These are phyloP conservation scores for Leccinum longicurvipes DNA, from an alignment of 768 basidiomycete genomes.

Conservation along the genomic window DNA sequence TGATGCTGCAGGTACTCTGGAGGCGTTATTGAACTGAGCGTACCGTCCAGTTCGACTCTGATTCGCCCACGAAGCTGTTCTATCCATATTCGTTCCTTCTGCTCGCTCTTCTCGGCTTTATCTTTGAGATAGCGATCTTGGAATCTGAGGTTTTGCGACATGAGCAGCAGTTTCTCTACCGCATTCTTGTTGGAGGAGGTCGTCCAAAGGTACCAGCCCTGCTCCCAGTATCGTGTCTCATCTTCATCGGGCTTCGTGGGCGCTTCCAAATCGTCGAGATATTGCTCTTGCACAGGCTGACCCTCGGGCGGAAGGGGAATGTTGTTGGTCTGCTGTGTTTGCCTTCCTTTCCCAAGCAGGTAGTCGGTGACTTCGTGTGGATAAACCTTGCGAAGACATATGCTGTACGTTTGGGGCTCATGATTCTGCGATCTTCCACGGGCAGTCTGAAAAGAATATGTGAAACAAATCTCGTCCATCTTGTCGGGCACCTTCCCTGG, in stretches of 20 bases:
- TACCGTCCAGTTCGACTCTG: conserved; percentile 26
- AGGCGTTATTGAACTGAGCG: conserved; percentile 27
- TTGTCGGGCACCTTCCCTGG: conserved; percentile 56
- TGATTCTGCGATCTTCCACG: conserved; percentile 48
- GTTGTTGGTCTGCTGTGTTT: conserved; percentile 43
- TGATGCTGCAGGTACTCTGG: conserved; percentile 24
- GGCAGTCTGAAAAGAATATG: conserved; percentile 58
- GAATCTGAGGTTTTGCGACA: conserved; percentile 50
- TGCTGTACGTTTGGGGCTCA: conserved; percentile 53
- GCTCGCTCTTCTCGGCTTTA: conserved; percentile 46
- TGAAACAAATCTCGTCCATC: conserved; percentile 63
- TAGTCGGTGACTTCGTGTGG: conserved; percentile 62
- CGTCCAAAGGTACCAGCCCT: conserved; percentile 76
- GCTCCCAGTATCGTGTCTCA: conserved; percentile 59
- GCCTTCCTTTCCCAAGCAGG: conserved; percentile 37
- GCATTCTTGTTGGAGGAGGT: conserved; percentile 50
- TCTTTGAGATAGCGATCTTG: conserved; percentile 40
- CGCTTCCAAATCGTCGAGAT: conserved; percentile 10
- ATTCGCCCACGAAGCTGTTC: conserved; percentile 20
- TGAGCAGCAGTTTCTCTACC: conserved; percentile 54
- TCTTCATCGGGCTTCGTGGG: conserved; percentile 28
- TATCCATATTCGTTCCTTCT: conserved; percentile 46
- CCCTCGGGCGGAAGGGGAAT: conserved; percentile 69
- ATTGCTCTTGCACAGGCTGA: conserved; percentile 38
- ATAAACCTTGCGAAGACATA: conserved; percentile 65